phyloP scores from a whole-genome alignment of 2,329 filamentous ascomycete species.

The Fusarium austroafricanum region DNA sequence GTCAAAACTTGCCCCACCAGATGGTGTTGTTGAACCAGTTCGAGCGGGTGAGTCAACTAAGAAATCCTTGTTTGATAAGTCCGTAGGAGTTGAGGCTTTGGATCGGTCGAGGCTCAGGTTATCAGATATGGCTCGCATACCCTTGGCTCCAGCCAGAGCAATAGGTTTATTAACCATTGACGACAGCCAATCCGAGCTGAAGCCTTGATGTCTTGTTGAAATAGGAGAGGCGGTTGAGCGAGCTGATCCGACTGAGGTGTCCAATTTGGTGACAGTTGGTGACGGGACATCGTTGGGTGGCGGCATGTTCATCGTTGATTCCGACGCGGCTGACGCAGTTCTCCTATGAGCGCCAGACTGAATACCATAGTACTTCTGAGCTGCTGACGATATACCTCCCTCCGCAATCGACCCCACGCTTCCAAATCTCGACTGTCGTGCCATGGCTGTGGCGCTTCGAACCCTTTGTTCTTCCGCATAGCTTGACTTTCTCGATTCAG shows the following conservation, averaged over 20 bases:
- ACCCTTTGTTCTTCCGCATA: constrained; percentile 79
- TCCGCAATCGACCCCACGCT: constrained; percentile 82
- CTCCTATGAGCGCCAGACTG: constrained; percentile 63
- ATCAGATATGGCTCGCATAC: constrained; percentile 89
- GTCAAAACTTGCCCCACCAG: constrained; percentile 77
- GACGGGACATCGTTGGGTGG: constrained; percentile 65
- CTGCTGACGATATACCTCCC: constrained; percentile 67
- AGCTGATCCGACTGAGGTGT: constrained; percentile 57
- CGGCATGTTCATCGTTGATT: constrained; percentile 63
- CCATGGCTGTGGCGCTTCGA: constrained; percentile 72
- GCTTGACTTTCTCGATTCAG: constrained; percentile 78
- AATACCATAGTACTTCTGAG: constrained; percentile 77
- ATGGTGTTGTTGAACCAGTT: constrained; percentile 80
- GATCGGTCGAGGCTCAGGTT: constrained; percentile 68
- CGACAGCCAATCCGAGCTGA: constrained; percentile 68
- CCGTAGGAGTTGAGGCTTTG: constrained; percentile 62
- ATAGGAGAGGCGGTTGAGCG: constrained; percentile 58
- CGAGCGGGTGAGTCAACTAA: constrained; percentile 65
- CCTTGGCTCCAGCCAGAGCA: constrained; percentile 66
- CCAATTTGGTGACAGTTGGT: constrained; percentile 71
- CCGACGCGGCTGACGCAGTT: constrained; percentile 69
- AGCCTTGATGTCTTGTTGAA: constrained; percentile 56
- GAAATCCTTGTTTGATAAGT: constrained; percentile 54
- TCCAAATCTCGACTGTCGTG: constrained; percentile 80
- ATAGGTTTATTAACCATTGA: constrained; percentile 62